A percentile compares a stretch with the other conserved stretches of the same genome.
Evolutionary conservation across 257 asterid genomes (phyloP).

Genomic region (Datura wrightii): DNA sequence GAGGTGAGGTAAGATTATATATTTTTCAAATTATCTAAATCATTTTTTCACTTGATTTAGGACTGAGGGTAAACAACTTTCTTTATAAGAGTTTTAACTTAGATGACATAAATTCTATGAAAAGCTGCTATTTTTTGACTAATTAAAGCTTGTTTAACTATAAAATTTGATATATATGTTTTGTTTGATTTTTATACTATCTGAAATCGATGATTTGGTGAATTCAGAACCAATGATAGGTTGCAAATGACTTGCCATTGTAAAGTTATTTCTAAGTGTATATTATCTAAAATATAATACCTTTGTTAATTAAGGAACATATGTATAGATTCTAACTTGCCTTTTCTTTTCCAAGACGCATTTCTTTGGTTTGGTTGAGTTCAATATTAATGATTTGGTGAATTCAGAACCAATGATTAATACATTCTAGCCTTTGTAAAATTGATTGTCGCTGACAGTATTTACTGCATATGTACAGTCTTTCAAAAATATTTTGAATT

Average conservation of each 20-base stretch:
- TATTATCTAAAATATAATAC: too few relatives aligned
- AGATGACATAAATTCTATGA: not conserved
- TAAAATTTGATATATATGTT: not conserved
- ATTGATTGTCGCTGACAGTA: not conserved
- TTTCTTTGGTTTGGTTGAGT: too few relatives aligned
- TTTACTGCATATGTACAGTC: not conserved
- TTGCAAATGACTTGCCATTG: too few relatives aligned
- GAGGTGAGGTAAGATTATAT: not conserved
- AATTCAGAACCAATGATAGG: too few relatives aligned
- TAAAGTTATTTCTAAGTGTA: too few relatives aligned
- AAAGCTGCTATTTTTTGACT: constrained; percentile 18
- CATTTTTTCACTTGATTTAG: not conserved
- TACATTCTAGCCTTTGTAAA: not conserved
- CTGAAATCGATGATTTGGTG: not conserved
- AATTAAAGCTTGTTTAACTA: not conserved
- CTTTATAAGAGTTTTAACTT: not conserved
- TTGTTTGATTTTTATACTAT: not conserved
- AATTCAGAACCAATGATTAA: not conserved
- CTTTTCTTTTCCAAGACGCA: too few relatives aligned
- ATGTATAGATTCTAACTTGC: too few relatives aligned
- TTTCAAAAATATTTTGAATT: too few relatives aligned
- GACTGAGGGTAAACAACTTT: not conserved
- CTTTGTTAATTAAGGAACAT: too few relatives aligned
- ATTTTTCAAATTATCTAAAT: not conserved
- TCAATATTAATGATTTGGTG: not conserved